Base-by-base conservation (phyloP, 805 yeast genomes). In the Candida ulmi region DNA sequence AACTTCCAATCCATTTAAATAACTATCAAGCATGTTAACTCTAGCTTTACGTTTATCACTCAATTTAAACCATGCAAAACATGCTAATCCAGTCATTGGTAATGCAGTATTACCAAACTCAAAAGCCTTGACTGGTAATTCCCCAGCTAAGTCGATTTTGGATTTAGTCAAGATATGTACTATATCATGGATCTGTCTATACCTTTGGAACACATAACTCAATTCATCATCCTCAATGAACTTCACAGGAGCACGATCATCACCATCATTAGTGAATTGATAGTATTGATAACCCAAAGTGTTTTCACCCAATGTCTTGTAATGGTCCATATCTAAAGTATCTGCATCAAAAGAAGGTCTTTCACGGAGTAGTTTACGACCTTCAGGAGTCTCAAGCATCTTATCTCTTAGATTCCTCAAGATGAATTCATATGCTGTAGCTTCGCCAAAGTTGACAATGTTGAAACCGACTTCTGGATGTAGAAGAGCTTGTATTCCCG, bases 121-220 rank as follows among this genome's bases (percentile, higher is more conserved):
- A 50, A 93, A 79, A 11, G 88, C 83, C 61, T 93, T 93, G 16
- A 93, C 83, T 0, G 96, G 88, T 38, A 93, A 82, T 57, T 93
- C 99, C n/a, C 99, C 99, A 56, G 93, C 98, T 47, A 93, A 76
- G 33, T 85, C 81, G 35, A 90, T 85, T 0, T 98, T 98, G 37
- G 87, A 69, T 13, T 95, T 91, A 0, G 95, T 83, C 23, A 93
- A 71, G 1, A 98, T 86, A 57, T 93, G 99, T 57, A 88, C 91
- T 55, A 93, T 93, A 57, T 93, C 99, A 55, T 93, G 99, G 57
- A 96, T 90, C 58, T 93, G 98, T 38, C 99, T 75, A 58, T 91
- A 93, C 51, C 99, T 68, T 59, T 88, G 95, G 68, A 80, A 88
- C n/a, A 91, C 83, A 56, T 83, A 93, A 1, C 96, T 96, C 48